Base-by-base conservation (phyloP, 768 basidiomycete species). In the Scleroderma bovista region DNA sequence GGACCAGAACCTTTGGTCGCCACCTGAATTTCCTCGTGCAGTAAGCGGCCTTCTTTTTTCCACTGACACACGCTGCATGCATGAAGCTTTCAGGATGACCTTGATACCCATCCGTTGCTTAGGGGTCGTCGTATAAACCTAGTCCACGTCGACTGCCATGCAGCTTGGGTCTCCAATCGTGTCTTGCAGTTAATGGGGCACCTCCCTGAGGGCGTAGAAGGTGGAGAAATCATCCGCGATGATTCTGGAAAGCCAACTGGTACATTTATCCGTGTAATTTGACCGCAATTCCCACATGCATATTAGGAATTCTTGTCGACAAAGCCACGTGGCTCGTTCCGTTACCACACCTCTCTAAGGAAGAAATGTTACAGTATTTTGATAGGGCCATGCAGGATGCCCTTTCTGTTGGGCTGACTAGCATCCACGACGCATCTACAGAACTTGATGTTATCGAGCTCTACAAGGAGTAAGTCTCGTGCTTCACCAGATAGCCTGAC, bases 1-100 rank as follows among this genome's bases (percentile, higher is more conserved):
- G 93, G 90, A 98, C 60, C 93, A 98, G 66, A 95, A 87, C 1
- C 75, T 77, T 50, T 91, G 88, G 88, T 55, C 74, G 7, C 74
- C 71, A 11, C 65, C 71, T 9, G 61, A 72, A 20, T 93, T 90
- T 55, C 92, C 92, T 2, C 81, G 76, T 29, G 83, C 88, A 1
- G 91, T 89, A 57, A 19, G 63, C 61, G 10, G 29, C 31, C 23
- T 75, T 26, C n/a, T 20, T 15, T 6, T 7, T 49, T 47, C 40
- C 1, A 20, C 11, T 7, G 20, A 44, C 6, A 24, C 49, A 10
- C 50, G 12, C 8, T 29, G 19, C 22, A 43, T 3, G 29, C 26
- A 5, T 44, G 45, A 31, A 23, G 15, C 47, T 36, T 12, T 8
- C 44, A 93, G 90, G 75, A 72, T 11, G 89, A 93, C 59, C 74